Conservation (phyloP, 2,329 filamentous ascomycete genomes). For the Chaetomiaceae sp. region DNA sequence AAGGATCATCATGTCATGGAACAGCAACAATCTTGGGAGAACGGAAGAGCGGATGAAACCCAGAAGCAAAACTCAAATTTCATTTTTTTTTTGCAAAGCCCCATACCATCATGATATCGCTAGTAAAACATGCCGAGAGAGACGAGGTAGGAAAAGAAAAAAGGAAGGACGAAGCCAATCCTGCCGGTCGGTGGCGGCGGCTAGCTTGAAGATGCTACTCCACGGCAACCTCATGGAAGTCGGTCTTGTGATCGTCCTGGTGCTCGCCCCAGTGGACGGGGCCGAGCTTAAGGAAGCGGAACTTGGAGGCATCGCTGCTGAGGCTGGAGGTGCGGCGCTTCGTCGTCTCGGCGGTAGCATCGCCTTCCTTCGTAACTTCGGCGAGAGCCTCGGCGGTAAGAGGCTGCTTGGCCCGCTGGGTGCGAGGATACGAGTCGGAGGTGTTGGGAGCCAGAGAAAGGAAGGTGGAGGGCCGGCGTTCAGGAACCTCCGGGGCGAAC, state of each 20-base stretch:
- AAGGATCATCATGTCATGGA: neutral
- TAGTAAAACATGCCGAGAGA: neutral
- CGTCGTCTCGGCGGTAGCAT: slow-evolving; percentile 13
- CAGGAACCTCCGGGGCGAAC: slow-evolving; percentile 20
- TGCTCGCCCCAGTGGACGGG: slow-evolving; percentile 62
- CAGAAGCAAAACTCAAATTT: neutral
- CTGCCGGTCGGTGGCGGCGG: no score
- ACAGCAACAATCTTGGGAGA: neutral
- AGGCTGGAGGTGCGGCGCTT: slow-evolving; percentile 51
- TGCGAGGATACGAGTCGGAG: slow-evolving; percentile 51
- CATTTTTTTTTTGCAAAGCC: neutral
- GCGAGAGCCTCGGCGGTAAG: slow-evolving; percentile 30
- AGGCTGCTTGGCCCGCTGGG: slow-evolving; percentile 30
- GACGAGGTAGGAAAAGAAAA: neutral
- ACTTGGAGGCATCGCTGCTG: slow-evolving; percentile 42
- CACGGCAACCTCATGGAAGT: slow-evolving; percentile 48
- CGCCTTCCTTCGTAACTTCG: slow-evolving; percentile 18
- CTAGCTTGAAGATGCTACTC: no score
- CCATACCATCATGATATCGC: slow-evolving; percentile 1
- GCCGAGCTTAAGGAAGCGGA: slow-evolving; percentile 58
- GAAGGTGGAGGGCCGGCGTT: slow-evolving; percentile 40
- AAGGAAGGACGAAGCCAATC: neutral
- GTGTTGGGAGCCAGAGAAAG: slow-evolving; percentile 55
- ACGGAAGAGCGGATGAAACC: no score
- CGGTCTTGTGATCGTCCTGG: slow-evolving; percentile 50